A percentile compares a stretch with the other conserved stretches of the same genome.
These are phyloP conservation scores for Pseudofabraea citricarpa DNA, from an alignment of 2,329 filamentous ascomycete species.

Conservation along the genomic window DNA sequence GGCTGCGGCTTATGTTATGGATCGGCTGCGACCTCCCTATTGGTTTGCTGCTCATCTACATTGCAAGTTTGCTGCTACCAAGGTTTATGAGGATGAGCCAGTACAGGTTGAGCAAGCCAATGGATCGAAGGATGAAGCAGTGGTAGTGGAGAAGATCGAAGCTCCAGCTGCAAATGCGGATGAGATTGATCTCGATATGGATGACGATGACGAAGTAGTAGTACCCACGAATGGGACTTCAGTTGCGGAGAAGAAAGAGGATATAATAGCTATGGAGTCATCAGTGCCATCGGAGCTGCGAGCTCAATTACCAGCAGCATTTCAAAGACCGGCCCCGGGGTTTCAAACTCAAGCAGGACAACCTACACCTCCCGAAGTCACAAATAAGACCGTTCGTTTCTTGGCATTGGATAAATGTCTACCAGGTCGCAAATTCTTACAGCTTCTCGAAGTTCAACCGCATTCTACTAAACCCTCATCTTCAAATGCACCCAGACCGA, in stretches of 20 bases:
- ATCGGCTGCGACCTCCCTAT: constrained; percentile 73
- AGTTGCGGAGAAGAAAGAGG: constrained; percentile 14
- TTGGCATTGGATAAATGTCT: constrained; percentile 90
- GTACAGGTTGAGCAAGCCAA: constrained; percentile 1
- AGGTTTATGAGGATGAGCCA: constrained; percentile 38
- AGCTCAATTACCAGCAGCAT: constrained; percentile 72
- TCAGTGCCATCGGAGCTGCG: constrained; percentile 60
- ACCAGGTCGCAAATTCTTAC: constrained; percentile 73
- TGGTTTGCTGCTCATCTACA: constrained; percentile 97
- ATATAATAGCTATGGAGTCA: constrained; percentile 18
- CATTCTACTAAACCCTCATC: constrained; percentile 23
- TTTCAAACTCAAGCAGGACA: constrained; percentile 44
- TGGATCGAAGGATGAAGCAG: neutral
- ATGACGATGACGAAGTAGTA: constrained; percentile 41
- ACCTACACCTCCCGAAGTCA: constrained; percentile 66
- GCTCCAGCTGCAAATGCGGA: constrained; percentile 48
- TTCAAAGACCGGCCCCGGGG: constrained; percentile 42
- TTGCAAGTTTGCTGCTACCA: constrained; percentile 74
- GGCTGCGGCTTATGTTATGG: constrained; percentile 75
- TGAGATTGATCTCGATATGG: constrained; percentile 66
- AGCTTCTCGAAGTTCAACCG: constrained; percentile 63
- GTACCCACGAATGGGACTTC: neutral
- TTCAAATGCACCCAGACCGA: constrained; percentile 4
- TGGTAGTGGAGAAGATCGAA: neutral
- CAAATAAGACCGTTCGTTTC: constrained; percentile 77